Evolutionary conservation across 2,329 filamentous ascomycete genomes (phyloP).

Genomic region (Phoma sp.): DNA sequence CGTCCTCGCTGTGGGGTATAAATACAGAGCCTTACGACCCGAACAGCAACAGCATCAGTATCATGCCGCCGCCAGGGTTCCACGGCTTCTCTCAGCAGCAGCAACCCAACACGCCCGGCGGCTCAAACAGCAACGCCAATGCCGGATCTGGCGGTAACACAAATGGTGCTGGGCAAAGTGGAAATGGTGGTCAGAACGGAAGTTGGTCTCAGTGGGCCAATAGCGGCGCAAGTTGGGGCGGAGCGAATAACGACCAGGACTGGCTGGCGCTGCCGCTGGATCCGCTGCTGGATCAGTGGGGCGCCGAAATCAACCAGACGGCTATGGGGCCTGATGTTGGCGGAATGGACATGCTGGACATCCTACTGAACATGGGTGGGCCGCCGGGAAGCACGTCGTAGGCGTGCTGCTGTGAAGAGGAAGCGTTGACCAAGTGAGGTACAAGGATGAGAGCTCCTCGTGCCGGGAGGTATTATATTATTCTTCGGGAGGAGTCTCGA

Average conservation of each 20-base stretch:
- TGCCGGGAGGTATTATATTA: no score
- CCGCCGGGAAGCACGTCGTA: slow-evolving; percentile 32
- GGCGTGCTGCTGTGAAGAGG: not conserved
- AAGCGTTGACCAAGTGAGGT: no score
- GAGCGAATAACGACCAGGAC: slow-evolving; percentile 52
- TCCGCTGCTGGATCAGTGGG: slow-evolving; percentile 63
- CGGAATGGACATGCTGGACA: slow-evolving; percentile 57
- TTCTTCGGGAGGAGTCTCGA: not conserved
- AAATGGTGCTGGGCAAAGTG: slow-evolving; percentile 2
- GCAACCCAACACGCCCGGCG: slow-evolving; percentile 17
- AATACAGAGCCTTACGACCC: slow-evolving; percentile 53
- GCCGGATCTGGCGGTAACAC: slow-evolving; percentile 14
- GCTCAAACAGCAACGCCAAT: slow-evolving; percentile 16
- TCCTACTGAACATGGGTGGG: slow-evolving; percentile 50
- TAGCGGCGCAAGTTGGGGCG: slow-evolving; percentile 22
- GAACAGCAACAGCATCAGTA: slow-evolving; percentile 49
- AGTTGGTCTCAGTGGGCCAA: slow-evolving; percentile 28
- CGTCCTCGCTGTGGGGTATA: slow-evolving; percentile 50
- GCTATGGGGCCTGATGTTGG: slow-evolving; percentile 70
- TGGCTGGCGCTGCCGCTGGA: slow-evolving; percentile 69
- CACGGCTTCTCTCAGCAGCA: slow-evolving; percentile 2
- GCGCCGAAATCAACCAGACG: slow-evolving; percentile 62
- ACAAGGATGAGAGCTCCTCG: no score
- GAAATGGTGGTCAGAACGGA: not conserved
- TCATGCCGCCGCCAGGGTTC: slow-evolving; percentile 49